Conservation (phyloP, 345 rosid species). For the Crucihimalaya himalaica region DNA sequence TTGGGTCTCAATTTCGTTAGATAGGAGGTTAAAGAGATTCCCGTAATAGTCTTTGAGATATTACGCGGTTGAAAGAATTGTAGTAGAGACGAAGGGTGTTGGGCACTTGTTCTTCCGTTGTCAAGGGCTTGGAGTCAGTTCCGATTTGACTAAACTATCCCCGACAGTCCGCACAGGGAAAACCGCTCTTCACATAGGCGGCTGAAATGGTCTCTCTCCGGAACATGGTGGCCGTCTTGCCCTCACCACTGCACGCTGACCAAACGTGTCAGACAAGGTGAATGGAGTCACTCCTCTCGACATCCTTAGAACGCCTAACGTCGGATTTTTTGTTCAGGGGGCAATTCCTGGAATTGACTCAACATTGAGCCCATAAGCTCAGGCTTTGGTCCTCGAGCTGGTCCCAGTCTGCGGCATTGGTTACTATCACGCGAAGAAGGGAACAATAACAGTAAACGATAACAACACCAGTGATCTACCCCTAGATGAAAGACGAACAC, state of each 20-base stretch:
- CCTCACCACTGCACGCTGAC: conserved; percentile 99
- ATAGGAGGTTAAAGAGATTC: too few relatives aligned
- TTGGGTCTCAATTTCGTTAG: too few relatives aligned
- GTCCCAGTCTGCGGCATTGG: conserved; percentile 97
- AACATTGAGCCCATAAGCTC: conserved; percentile 92
- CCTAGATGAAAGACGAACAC: conserved; percentile 70
- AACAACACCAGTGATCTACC: conserved; percentile 57
- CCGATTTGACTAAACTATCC: too few relatives aligned
- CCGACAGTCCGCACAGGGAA: too few relatives aligned
- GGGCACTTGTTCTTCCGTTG: too few relatives aligned
- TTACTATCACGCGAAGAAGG: conserved; percentile 97
- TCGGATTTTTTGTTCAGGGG: conserved; percentile 98
- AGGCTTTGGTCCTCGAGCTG: conserved; percentile 94
- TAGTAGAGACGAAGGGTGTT: too few relatives aligned
- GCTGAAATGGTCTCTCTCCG: conserved; percentile 98
- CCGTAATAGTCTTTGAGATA: too few relatives aligned
- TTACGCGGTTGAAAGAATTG: too few relatives aligned
- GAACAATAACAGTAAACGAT: conserved; percentile 45
- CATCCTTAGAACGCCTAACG: conserved; percentile 86
- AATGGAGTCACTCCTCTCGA: conserved; percentile 93
- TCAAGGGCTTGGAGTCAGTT: too few relatives aligned
- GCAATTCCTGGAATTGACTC: conserved; percentile 89
- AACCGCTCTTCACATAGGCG: conserved; percentile 91
- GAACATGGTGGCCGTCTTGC: conserved; percentile 97
- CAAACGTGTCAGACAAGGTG: conserved; percentile 83